Evolutionary conservation across 1,284 basidiomycete genomes (phyloP).

Genomic region (Heterobasidion parviporum): DNA sequence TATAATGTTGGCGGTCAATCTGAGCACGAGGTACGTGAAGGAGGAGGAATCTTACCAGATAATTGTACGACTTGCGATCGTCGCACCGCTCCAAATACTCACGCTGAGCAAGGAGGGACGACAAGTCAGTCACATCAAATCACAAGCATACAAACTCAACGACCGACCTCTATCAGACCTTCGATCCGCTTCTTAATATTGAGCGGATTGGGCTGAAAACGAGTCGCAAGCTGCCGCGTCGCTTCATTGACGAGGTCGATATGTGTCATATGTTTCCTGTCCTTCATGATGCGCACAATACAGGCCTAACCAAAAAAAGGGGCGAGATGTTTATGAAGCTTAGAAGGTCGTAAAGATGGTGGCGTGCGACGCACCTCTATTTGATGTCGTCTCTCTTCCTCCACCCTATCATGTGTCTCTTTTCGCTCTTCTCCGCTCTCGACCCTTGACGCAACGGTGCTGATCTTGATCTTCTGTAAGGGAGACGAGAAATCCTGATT

Average conservation of each 20-base stretch:
- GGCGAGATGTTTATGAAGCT: neutral
- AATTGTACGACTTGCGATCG: constrained; percentile 78
- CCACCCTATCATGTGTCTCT: constrained; percentile 87
- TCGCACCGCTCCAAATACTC: constrained; percentile 76
- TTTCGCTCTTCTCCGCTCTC: constrained; percentile 84
- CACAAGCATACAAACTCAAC: neutral
- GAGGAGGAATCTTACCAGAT: constrained; percentile 36
- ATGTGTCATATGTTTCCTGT: constrained; percentile 84
- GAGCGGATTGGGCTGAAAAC: constrained; percentile 83
- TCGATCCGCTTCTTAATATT: constrained; percentile 95
- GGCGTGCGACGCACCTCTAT: constrained; percentile 61
- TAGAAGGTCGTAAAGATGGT: neutral
- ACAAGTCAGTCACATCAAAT: constrained; percentile 1
- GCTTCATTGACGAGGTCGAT: constrained; percentile 91
- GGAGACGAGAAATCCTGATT: constrained; percentile 76
- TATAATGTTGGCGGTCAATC: too few relatives aligned
- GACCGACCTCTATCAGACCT: constrained; percentile 80
- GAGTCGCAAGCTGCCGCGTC: constrained; percentile 72
- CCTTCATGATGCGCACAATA: constrained; percentile 98
- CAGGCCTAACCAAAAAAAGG: constrained; percentile 58
- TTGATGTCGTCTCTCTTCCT: constrained; percentile 88
- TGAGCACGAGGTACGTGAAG: too few relatives aligned
- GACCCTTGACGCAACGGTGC: constrained; percentile 80
- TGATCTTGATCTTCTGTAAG: constrained; percentile 91
- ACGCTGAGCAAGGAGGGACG: constrained; percentile 34